Evolutionary conservation across 208 protist genomes (phyloP).

Genomic region (Lotmaria passim): DNA sequence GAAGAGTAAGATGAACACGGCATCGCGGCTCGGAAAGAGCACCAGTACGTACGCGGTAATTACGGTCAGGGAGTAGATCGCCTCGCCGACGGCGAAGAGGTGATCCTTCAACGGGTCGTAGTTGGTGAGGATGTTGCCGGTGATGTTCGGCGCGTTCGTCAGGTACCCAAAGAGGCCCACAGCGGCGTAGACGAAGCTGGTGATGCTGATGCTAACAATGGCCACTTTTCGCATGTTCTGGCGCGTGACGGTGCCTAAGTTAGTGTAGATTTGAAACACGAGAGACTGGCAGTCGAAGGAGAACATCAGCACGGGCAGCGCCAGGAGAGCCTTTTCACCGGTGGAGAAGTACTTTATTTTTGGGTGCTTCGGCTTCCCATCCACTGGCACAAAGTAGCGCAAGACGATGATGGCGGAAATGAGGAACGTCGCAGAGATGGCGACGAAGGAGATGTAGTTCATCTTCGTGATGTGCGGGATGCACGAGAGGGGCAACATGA

Average conservation of each 20-base stretch:
- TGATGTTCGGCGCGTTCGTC: conserved; percentile 51
- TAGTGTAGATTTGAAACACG: conserved; percentile 78
- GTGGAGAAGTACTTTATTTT: conserved; percentile 35
- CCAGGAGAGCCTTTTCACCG: conserved; percentile 46
- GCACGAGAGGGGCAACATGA: conserved; percentile 76
- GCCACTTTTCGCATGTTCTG: conserved; percentile 64
- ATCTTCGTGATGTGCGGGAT: conserved; percentile 62
- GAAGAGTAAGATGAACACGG: conserved; percentile 80
- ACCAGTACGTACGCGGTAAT: conserved; percentile 73
- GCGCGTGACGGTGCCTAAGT: conserved; percentile 56
- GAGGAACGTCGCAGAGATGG: conserved; percentile 65
- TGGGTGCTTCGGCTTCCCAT: conserved; percentile 18
- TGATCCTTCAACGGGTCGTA: conserved; percentile 66
- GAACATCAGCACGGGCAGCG: conserved; percentile 83
- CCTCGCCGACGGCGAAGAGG: conserved; percentile 69
- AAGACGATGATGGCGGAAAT: conserved; percentile 70
- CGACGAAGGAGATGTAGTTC: conserved; percentile 61
- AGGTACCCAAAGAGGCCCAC: conserved; percentile 84
- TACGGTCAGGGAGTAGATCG: conserved; percentile 69
- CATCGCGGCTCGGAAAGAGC: conserved; percentile 78
- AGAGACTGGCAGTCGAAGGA: conserved; percentile 86
- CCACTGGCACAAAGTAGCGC: conserved; percentile 59
- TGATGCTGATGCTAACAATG: conserved; percentile 48
- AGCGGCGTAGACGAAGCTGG: conserved; percentile 50
- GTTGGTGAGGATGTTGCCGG: conserved; percentile 79